phyloP scores from a whole-genome alignment of 192 early-diverging fungal species.

The Coemansia sp. region DNA sequence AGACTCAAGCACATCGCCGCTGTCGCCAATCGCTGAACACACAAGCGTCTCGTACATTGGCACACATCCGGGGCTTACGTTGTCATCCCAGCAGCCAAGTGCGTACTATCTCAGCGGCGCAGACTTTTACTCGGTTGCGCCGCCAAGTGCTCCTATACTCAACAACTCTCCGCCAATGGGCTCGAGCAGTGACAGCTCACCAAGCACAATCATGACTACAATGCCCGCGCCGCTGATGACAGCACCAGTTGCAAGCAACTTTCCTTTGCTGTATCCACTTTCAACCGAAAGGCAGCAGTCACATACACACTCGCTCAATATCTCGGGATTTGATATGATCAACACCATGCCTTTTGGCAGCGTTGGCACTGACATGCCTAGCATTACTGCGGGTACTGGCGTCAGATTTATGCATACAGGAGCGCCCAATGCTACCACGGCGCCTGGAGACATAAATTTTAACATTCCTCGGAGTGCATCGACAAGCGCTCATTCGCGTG shows the following conservation, averaged over 20 bases:
- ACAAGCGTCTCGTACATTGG: neutral
- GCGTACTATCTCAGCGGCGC: neutral
- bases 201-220: neutral
- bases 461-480: neutral
- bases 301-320: neutral
- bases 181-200: neutral
- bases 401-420: neutral
- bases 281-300: neutral
- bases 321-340: constrained; percentile 3
- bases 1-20: neutral
- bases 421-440: neutral
- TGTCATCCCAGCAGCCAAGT: neutral
- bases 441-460: neutral
- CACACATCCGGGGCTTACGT: neutral
- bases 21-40: neutral
- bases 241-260: neutral
- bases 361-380: neutral
- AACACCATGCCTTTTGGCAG: constrained; percentile 6
- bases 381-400: neutral
- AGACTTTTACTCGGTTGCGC: constrained; percentile 1
- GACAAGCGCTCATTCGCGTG: neutral
- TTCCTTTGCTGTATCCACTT: neutral
- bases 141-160: constrained; percentile 3
- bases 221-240: neutral
- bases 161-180: neutral